Evolutionary conservation across 768 basidiomycete genomes (phyloP), one percentile per base, ranked within the genome.

Genomic region (Tylopilus plumbeoviolaceoides): DNA sequence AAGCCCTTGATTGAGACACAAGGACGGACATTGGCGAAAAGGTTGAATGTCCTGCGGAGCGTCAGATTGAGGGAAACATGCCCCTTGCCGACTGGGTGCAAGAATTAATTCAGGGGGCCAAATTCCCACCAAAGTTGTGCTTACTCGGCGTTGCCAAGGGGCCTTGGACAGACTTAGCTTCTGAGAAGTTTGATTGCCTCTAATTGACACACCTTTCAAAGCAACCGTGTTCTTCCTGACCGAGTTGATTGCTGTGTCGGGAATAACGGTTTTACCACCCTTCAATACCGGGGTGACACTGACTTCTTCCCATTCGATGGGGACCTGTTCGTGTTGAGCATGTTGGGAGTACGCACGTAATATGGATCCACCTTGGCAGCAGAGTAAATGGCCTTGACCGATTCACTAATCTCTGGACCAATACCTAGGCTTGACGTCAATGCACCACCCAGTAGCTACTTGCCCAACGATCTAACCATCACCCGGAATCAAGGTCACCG

Each of bases 231-330:
- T 98, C 75, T 86, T 91, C 78, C 88, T 94, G 65, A 99, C 89
- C 14, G 90, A 93, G 45, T 78, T 79, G 57, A 99, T 93, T 31
- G 97, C 95, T 53, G 72, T 72, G 57, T 97, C 93, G 28, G 97
- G 97, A 66, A 99, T 98, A 55, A 91, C 91, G 45, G 94, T 97
- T 79, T 98, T 97, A 46, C 97, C 97, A 54, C 86, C 87, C 72
- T 93, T 92, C 53, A 98, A 75, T 49, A 95, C 82, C 12, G 97
- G 97, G 7, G 91, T 88, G 44, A 99, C 97, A 68, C 87, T 90
- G 70, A 98, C 95, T 74, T 98, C 97, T 71, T 99, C 97, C 97
- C 97, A 99, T 73, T 92, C 81, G 63, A 99, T 97, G 42, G 97
- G 97, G 23, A 97, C 95, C 93, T 95, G 54, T 31, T 47, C 12